Base-by-base conservation (phyloP, 164 flowering plant genomes). In the Magnolia sinica region DNA sequence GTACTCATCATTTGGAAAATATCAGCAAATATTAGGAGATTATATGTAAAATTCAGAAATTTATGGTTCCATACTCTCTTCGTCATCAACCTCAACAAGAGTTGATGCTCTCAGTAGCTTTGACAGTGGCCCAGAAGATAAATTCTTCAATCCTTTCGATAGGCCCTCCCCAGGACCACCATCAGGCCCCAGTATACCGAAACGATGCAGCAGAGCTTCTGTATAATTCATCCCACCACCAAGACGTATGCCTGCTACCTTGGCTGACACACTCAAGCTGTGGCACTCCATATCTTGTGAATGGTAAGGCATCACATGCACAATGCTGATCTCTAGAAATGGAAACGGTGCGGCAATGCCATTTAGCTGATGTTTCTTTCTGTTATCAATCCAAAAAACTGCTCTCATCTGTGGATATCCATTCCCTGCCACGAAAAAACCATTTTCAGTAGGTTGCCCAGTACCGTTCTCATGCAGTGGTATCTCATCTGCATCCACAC, bases 191-290 rank as follows among this genome's bases (percentile, higher is more conserved):
- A 96, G 89, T 70, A 96, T 90, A 75, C 99, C 98, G 87, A 96
- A 96, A 10, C 93, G 86, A 85, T 92, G 99, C 81, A 96, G 88
- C 76, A 96, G 80, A 49, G 94, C 90, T 83, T 96, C 99, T 14
- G 98, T 73, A 78, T 92, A 96, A 83, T 84, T 94, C 98, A 96
- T 92, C 79, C 99, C 99, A 73, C 99, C 98, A 73, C 95, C 98
- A 71, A 96, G 91, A 68, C 97, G 93, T 68, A 96, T 86, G 55
- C 99, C 97, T 70, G 92, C 87, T 50, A 96, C 81, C 86, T 89
- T 88, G 72, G 94, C 97, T 10, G 91, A 87, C 76, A 94, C 82
- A 73, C 76, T 90, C 82, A 96, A 87, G 82, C 91, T 89, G 76
- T 91, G 96, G 79, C 89, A 89, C 80, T 89, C 99, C 31, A 71